Base-by-base conservation (phyloP, 2,329 filamentous ascomycete genomes). In the Claviceps purpurea region DNA sequence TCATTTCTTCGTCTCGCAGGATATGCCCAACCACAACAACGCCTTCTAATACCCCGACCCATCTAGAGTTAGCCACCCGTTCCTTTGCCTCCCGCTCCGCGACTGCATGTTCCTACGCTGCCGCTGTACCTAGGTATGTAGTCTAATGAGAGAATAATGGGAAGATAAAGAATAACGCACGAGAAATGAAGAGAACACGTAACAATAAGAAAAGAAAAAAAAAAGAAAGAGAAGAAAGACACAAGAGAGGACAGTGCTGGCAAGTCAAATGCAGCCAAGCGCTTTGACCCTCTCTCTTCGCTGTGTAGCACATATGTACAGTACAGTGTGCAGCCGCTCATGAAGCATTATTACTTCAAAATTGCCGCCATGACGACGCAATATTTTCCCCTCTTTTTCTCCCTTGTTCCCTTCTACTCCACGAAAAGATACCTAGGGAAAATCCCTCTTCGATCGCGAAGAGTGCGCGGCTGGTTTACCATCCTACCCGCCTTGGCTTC, bases 401-500 rank as follows among this genome's bases (percentile, higher is more conserved):
- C 30, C 30, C 8, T 30, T 22, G 22, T 4, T 22, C 22, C 22
- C 22, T 22, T 24, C 5, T 22, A 20, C 6, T 3, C 37, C 30
- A 37, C 5, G 3, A 26, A 37, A 5, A 14, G n/a, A 6, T 6
- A 18, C 18, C 18, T 18, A 10, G 16, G 2, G n/a, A 49, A 18
- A 3, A 22, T 34, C 3, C 14, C 42, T 30, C n/a, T 37, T 41
- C n/a, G 48, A 51, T 39, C 30, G 30, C 30, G 30, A 30, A 30
- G 30, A 30, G 30, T 30, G 30, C 30, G 10, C 30, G 10, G 10
- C 30, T 30, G 8, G 30, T 30, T 30, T 30, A 8, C 10, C 30
- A 30, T 30, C 30, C 30, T 48, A 48, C 24, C 45, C 50, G 40
- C 43, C 52, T 55, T 39, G 55, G 52, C 50, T 54, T 52, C 57